Base-by-base conservation (phyloP, 495 filamentous ascomycete species). In the Penicillium ochrochloron region DNA sequence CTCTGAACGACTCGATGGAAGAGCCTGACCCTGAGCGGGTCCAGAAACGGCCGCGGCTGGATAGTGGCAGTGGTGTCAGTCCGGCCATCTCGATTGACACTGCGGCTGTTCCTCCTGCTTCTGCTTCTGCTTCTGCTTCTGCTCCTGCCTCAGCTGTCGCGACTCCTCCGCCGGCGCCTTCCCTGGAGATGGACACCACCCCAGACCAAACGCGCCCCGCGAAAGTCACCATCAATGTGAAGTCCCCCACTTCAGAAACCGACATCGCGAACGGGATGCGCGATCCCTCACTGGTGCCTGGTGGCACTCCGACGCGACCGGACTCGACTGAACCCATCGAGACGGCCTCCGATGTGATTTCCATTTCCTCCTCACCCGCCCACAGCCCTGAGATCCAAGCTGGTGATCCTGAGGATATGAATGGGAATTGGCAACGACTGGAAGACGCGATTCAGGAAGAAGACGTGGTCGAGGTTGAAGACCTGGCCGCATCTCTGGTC, bases 41-140 rank as follows among this genome's bases (percentile, higher is more conserved):
- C 64, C 82, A 85, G 70, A 89, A 89, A 76, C 84, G 86, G 64
- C 86, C 84, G 54, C 85, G 86, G 70, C 81, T 89, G 59, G 85
- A 89, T 73, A 85, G 79, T 73, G 84, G 83, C 65, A 79, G 76
- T 66, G 74, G 75, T 62, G 71, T 76, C 42, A 76, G 75, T 57
- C 77, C 79, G 73, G 72, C 74, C 17, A 78, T 83, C 75, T 83
- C 81, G 7, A 69, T 74, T 21, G 77, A 83, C 67, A 65, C 72
- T 12, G 19, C 21, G n/a, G 53, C 33, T 8, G 34, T 15, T 23
- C n/a, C 29, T 39, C 11, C 53, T 23, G 7, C 34, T n/a, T 9
- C 52, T 35, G 53, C n/a, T 5, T 7, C 53, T 33, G 19, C 31
- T 61, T 64, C 73, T 41, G 61, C 72, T 9, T 21, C 52, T 35